A percentile compares a stretch with the other conserved stretches of the same genome.
phyloP scores from a whole-genome alignment of 176 grass and related monocot genomes.

The Alopecurus myosuroides region DNA sequence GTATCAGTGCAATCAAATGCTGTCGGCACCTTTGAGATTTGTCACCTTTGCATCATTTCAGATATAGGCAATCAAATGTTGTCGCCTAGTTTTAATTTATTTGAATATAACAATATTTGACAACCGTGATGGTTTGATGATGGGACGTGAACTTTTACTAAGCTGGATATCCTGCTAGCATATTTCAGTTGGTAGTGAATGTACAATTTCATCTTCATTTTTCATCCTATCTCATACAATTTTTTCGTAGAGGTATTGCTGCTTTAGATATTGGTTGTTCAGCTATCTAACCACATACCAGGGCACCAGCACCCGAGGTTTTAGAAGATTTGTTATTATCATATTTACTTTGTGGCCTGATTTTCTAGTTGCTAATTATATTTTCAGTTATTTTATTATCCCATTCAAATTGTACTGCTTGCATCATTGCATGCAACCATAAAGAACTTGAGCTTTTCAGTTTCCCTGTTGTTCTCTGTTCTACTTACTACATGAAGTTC shows the following conservation, averaged over 20 bases:
- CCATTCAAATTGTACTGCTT: neutral
- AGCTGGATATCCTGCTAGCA: neutral
- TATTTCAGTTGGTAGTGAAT: neutral
- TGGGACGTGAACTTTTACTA: neutral
- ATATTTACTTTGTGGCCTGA: slow-evolving; percentile 2
- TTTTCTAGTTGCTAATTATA: neutral
- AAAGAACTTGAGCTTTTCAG: neutral
- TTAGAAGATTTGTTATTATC: neutral
- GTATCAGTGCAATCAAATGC: neutral
- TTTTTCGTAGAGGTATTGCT: neutral
- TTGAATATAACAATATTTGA: neutral
- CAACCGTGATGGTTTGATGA: neutral
- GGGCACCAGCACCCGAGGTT: neutral
- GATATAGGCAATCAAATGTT: slow-evolving; percentile 7
- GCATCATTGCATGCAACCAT: neutral
- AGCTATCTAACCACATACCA: neutral
- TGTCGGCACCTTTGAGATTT: neutral
- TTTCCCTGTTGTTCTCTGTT: slow-evolving; percentile 1
- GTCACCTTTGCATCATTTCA: neutral
- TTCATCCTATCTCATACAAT: neutral
- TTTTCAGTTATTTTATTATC: neutral
- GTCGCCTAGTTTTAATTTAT: neutral
- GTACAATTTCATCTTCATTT: neutral
- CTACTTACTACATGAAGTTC: neutral
- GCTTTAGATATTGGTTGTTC: neutral